phyloP scores from a whole-genome alignment of 1,284 basidiomycete species.

The Chalciporus piperatoides region DNA sequence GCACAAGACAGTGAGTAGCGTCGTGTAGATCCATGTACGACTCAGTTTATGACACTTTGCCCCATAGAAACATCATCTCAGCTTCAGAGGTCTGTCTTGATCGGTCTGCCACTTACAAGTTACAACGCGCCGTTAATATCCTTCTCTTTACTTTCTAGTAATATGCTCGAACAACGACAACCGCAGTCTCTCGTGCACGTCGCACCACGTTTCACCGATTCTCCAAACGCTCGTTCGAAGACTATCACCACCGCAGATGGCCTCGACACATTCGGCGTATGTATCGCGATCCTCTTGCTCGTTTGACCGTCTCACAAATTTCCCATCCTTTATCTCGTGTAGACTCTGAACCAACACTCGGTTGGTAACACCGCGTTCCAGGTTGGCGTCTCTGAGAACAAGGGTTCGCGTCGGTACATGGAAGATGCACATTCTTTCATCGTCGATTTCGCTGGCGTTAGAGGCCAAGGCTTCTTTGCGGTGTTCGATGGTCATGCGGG shows the following conservation, averaged over 20 bases:
- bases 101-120: neutral
- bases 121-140: neutral
- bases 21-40: neutral
- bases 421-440: constrained; percentile 97
- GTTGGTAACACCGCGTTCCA: constrained; percentile 60
- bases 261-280: constrained; percentile 71
- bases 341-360: constrained; percentile 62
- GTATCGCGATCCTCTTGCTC: constrained; percentile 27
- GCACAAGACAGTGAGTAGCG: constrained; percentile 7
- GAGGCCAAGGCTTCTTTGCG: constrained; percentile 96
- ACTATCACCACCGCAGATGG: constrained; percentile 69
- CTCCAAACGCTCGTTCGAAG: constrained; percentile 68
- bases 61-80: constrained; percentile 5
- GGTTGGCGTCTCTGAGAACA: constrained; percentile 90
- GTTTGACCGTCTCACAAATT: constrained; percentile 1
- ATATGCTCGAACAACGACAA: neutral
- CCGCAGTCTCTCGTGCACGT: constrained; percentile 22
- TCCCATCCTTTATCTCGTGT: constrained; percentile 3
- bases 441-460: constrained; percentile 86
- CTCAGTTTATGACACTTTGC: neutral
- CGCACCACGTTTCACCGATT: constrained; percentile 29
- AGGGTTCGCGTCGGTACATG: constrained; percentile 90
- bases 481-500: constrained; percentile 99
- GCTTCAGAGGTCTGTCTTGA: constrained; percentile 2
- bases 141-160: neutral